These are phyloP conservation scores for Byssothecium circinans DNA, from an alignment of 2,329 filamentous ascomycete genomes.

Conservation along the genomic window DNA sequence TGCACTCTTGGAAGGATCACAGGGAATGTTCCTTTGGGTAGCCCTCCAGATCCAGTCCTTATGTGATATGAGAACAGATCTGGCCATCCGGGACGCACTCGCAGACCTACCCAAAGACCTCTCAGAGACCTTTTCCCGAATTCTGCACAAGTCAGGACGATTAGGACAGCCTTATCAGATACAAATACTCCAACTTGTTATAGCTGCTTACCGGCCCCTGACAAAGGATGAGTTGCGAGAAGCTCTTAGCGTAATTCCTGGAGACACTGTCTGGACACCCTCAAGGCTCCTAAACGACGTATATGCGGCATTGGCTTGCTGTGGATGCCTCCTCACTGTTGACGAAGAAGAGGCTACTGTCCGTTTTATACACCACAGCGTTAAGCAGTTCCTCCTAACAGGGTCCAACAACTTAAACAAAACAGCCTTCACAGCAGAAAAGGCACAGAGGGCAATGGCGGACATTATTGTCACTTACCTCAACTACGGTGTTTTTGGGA, in stretches of 20 bases:
- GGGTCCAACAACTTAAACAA: not conserved
- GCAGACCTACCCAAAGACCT: constrained; percentile 20
- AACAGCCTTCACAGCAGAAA: too few relatives aligned
- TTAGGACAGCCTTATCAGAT: constrained; percentile 23
- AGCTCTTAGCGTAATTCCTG: constrained; percentile 43
- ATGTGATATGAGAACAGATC: constrained; percentile 42
- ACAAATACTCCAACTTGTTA: constrained; percentile 37
- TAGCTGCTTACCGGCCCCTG: constrained; percentile 33
- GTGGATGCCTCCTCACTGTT: constrained; percentile 25
- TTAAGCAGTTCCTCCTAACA: constrained; percentile 20
- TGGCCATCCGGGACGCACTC: constrained; percentile 36
- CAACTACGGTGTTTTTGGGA: too few relatives aligned
- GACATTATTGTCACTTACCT: too few relatives aligned
- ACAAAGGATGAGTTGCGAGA: constrained; percentile 43
- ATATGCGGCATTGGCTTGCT: constrained; percentile 19
- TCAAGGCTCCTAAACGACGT: constrained; percentile 21
- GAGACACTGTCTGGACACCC: constrained; percentile 23
- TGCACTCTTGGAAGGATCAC: constrained; percentile 18
- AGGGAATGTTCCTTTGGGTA: constrained; percentile 35
- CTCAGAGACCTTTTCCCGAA: constrained; percentile 16
- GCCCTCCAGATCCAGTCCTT: constrained; percentile 24
- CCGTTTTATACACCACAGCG: constrained; percentile 21
- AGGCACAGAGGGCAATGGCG: too few relatives aligned
- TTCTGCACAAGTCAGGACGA: constrained; percentile 22
- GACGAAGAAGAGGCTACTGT: constrained; percentile 32